A percentile compares a stretch with the other conserved stretches of the same genome.
These are phyloP conservation scores for Ajuga reptans DNA, from an alignment of 305 asterid species.

Conservation along the genomic window DNA sequence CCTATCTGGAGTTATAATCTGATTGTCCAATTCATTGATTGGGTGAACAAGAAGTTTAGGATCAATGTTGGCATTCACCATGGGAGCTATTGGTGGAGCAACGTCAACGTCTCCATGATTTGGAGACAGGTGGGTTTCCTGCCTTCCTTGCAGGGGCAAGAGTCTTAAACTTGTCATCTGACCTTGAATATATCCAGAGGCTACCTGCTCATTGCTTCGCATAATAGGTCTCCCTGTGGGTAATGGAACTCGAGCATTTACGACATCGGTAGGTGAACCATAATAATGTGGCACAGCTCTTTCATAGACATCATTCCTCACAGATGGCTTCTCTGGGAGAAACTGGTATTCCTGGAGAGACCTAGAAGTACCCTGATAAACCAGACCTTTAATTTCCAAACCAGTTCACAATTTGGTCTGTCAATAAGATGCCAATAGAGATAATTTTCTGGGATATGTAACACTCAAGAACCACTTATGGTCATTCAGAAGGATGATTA, in stretches of 20 bases:
- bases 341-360: slow-evolving; percentile 70
- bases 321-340: slow-evolving; percentile 77
- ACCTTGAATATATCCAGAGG: slow-evolving; percentile 46
- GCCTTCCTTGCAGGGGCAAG: slow-evolving; percentile 55
- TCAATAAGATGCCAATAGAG: slow-evolving; percentile 6
- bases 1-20: slow-evolving; percentile 45
- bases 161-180: slow-evolving; percentile 49
- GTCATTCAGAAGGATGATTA: not conserved
- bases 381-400: slow-evolving; percentile 16
- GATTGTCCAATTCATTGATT: slow-evolving; percentile 34
- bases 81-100: slow-evolving; percentile 32
- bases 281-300: slow-evolving; percentile 40
- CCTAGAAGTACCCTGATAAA: slow-evolving; percentile 61
- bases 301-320: slow-evolving; percentile 48
- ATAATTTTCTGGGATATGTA: not conserved
- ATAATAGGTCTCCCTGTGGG: slow-evolving; percentile 39
- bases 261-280: slow-evolving; percentile 49
- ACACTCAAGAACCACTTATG: not conserved
- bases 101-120: slow-evolving; percentile 48
- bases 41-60: slow-evolving; percentile 44
- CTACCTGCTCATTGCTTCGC: slow-evolving; percentile 45
- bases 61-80: slow-evolving; percentile 34
- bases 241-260: slow-evolving; percentile 43
- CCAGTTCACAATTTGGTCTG: slow-evolving; percentile 2
- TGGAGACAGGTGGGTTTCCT: slow-evolving; percentile 41